Percentiles rank a stretch among this genome's conserved stretches.
Evolutionary conservation across 1,284 basidiomycete species (phyloP).

Genomic region (Ustilago crameri): DNA sequence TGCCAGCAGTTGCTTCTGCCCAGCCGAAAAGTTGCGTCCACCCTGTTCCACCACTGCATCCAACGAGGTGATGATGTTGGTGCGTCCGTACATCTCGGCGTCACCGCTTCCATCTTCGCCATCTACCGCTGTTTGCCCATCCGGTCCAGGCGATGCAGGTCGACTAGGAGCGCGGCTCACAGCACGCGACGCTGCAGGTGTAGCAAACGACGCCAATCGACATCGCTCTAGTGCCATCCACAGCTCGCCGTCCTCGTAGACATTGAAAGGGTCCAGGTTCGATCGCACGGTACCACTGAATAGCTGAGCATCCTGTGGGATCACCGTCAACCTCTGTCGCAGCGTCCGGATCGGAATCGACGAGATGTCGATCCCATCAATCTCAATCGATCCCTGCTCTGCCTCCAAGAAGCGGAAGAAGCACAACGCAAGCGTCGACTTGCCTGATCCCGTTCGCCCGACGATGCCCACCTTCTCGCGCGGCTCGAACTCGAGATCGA

Average conservation of each 20-base stretch:
- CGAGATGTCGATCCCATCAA: conserved; percentile 90
- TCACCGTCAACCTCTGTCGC: conserved; percentile 83
- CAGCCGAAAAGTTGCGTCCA: conserved; percentile 71
- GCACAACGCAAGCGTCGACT: conserved; percentile 87
- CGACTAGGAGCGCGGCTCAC: conserved; percentile 49
- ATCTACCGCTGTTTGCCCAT: conserved; percentile 7
- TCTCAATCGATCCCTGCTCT: conserved; percentile 78
- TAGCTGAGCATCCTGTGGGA: conserved; percentile 81
- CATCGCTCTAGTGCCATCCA: conserved; percentile 72
- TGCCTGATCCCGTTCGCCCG: conserved; percentile 81
- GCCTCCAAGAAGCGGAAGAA: conserved; percentile 97
- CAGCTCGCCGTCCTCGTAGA: conserved; percentile 76
- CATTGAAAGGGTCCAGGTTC: conserved; percentile 75
- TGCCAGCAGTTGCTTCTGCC: conserved; percentile 73
- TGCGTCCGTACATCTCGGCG: conserved; percentile 61
- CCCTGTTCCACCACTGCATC: conserved; percentile 72
- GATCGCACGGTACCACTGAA: conserved; percentile 65
- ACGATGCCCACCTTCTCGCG: conserved; percentile 68
- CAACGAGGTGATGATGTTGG: conserved; percentile 70
- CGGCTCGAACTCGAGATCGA: conserved; percentile 62
- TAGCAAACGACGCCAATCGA: conserved; percentile 67
- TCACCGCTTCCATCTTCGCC: conserved; percentile 12
- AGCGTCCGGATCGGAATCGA: conserved; percentile 87
- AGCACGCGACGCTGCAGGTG: conserved; percentile 36
- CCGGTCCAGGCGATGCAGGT: conserved; percentile 35